These are phyloP conservation scores for Neofusicoccum parvum DNA, from an alignment of 2,329 filamentous ascomycete species.

Conservation along the genomic window DNA sequence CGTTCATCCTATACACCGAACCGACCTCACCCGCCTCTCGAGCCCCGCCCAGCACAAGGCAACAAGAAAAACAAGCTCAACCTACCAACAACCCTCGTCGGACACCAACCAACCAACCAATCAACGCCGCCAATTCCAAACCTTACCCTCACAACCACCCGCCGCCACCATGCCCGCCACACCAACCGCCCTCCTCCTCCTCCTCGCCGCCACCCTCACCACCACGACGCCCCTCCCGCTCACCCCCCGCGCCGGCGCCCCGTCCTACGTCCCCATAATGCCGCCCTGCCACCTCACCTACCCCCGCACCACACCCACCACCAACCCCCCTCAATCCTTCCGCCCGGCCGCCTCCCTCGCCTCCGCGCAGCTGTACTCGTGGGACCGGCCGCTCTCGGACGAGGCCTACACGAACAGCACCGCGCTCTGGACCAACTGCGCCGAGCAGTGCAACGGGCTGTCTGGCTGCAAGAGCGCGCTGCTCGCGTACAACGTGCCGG, in stretches of 20 bases:
- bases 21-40: not conserved
- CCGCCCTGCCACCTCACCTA: conserved; percentile 7
- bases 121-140: not conserved
- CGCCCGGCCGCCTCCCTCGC: conserved; percentile 26
- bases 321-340: conserved; percentile 25
- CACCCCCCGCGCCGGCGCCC: conserved; percentile 17
- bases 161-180: not conserved
- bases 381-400: conserved; percentile 15
- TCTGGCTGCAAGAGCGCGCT: conserved; percentile 2
- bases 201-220: not conserved
- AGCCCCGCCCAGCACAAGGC: not conserved
- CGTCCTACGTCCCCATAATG: conserved; percentile 2
- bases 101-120: not conserved
- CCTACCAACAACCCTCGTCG: not conserved
- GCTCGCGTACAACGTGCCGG: conserved; percentile 20
- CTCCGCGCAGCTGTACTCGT: conserved; percentile 7
- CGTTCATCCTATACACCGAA: not conserved
- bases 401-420: conserved; percentile 7
- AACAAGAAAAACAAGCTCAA: not conserved
- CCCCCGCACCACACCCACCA: not conserved
- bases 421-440: conserved; percentile 14
- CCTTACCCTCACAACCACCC: not conserved
- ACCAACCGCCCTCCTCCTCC: not conserved
- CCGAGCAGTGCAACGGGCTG: conserved; percentile 21
- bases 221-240: not conserved